These are phyloP conservation scores for Eremochloa ophiuroides DNA, from an alignment of 176 grass and related monocot species.

Conservation along the genomic window DNA sequence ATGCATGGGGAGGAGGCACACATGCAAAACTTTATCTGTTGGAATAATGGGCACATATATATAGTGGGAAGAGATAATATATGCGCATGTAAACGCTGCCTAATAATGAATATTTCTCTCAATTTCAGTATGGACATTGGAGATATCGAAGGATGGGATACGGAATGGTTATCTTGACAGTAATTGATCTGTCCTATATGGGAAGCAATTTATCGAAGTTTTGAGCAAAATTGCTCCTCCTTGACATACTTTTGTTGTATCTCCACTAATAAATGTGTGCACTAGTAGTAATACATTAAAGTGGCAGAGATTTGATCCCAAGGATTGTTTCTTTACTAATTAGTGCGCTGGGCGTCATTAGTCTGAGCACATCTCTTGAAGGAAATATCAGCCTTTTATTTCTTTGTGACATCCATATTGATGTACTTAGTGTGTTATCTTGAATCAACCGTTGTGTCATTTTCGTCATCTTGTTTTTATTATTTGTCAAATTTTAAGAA, in stretches of 20 bases:
- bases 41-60: not conserved
- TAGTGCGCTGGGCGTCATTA: not conserved
- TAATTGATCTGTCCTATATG: not conserved
- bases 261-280: conserved; percentile 13
- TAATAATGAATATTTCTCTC: not conserved
- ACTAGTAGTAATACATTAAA: not conserved
- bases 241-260: conserved; percentile 26
- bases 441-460: not conserved
- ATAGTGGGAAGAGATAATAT: not conserved
- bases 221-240: conserved; percentile 13
- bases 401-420: not conserved
- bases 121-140: conserved; percentile 49
- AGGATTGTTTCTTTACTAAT: not conserved
- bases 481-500: not conserved
- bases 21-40: not conserved
- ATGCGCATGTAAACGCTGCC: not conserved
- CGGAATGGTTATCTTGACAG: conserved; percentile 54
- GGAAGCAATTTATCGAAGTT: conserved; percentile 6
- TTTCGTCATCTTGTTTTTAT: not conserved
- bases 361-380: not conserved
- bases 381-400: not conserved
- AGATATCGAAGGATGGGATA: conserved; percentile 80
- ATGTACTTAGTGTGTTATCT: not conserved
- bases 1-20: not conserved
- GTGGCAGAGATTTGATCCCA: not conserved